Percentiles rank a stretch among this genome's conserved stretches.
Conservation (phyloP, 805 yeast genomes). For the Ogataea sp. region DNA sequence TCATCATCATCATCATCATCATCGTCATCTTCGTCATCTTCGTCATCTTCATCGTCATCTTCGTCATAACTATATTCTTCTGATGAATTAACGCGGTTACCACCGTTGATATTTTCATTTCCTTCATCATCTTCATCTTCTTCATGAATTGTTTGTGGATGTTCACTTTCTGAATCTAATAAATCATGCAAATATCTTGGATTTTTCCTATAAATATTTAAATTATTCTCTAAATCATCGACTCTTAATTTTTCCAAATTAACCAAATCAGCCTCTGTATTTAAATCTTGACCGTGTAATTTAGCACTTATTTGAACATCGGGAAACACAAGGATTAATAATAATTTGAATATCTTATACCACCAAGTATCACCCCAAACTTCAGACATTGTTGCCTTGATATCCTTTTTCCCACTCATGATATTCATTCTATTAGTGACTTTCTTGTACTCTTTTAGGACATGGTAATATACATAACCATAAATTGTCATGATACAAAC, state of each 20-base stretch:
- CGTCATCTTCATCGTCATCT: neutral
- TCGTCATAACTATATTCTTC: too few relatives aligned
- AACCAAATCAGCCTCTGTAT: slow-evolving; percentile 17
- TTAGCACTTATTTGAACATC: slow-evolving; percentile 22
- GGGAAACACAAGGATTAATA: slow-evolving; percentile 23
- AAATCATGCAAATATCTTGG: neutral
- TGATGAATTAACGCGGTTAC: too few relatives aligned
- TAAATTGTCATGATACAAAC: slow-evolving; percentile 57
- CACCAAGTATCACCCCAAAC: slow-evolving; percentile 20
- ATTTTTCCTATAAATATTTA: neutral
- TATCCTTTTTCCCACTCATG: slow-evolving; percentile 6
- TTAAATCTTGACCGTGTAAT: slow-evolving; percentile 20
- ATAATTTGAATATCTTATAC: slow-evolving; percentile 21
- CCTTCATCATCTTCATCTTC: too few relatives aligned
- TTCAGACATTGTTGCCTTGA: slow-evolving; percentile 11
- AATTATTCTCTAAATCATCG: slow-evolving; percentile 7
- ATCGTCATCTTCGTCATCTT: neutral
- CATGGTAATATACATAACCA: slow-evolving; percentile 63
- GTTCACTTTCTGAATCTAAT: too few relatives aligned
- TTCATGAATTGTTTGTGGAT: too few relatives aligned
- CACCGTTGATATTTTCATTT: too few relatives aligned
- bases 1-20: neutral
- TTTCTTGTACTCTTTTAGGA: slow-evolving; percentile 49
- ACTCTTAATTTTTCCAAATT: slow-evolving; percentile 11
- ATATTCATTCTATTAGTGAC: slow-evolving; percentile 35